phyloP scores from a whole-genome alignment of 768 basidiomycete species.

The Sutorius australiensis region DNA sequence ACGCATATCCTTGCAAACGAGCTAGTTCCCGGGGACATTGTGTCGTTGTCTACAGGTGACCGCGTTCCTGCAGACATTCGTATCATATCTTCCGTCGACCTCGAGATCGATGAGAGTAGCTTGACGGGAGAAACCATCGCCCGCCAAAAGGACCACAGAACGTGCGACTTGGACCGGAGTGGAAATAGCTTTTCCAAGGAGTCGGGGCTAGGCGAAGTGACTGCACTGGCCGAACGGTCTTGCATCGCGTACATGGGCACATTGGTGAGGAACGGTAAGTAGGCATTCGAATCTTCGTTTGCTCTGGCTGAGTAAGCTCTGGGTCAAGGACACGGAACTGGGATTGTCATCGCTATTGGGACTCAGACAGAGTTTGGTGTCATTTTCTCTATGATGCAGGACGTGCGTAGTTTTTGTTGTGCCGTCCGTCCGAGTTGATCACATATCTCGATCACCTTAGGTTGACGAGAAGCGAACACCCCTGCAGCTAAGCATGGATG shows the following conservation, averaged over 20 bases:
- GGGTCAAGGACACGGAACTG: conserved; percentile 66
- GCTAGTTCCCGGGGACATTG: conserved; percentile 92
- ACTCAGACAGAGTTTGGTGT: conserved; percentile 91
- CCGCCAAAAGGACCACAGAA: conserved; percentile 59
- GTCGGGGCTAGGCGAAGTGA: conserved; percentile 37
- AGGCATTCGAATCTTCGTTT: background rate
- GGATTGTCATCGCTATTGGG: conserved; percentile 84
- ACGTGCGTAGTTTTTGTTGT: conserved; percentile 45
- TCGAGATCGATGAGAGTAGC: conserved; percentile 95
- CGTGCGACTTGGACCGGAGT: conserved; percentile 46
- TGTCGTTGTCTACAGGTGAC: conserved; percentile 87
- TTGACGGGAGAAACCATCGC: conserved; percentile 90
- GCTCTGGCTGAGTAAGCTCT: conserved; percentile 1
- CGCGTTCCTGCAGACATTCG: conserved; percentile 93
- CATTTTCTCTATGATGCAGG: conserved; percentile 98
- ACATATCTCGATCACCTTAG: conserved; percentile 20
- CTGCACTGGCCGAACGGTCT: conserved; percentile 75
- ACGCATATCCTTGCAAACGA: conserved; percentile 90
- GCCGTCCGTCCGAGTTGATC: background rate
- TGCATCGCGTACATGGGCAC: conserved; percentile 98
- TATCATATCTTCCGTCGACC: conserved; percentile 71
- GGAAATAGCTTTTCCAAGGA: conserved; percentile 7
- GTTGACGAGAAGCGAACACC: conserved; percentile 90
- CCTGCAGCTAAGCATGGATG: conserved; percentile 92
- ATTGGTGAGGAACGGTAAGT: conserved; percentile 78